These are phyloP conservation scores for Leccinellum luteum DNA, from an alignment of 768 basidiomycete species.

Conservation along the genomic window DNA sequence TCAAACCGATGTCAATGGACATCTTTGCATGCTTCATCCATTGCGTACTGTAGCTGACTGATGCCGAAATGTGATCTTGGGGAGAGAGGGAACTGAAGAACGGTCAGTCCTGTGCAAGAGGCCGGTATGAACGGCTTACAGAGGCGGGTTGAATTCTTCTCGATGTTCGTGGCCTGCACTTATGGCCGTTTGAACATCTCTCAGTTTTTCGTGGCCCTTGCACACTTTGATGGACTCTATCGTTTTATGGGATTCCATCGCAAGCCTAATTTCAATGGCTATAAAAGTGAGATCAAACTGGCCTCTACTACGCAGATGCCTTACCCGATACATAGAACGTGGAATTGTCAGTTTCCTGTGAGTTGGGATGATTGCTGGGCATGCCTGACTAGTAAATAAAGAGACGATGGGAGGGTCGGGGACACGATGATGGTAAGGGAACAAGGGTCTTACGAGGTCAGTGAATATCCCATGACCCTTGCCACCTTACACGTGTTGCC, in stretches of 20 bases:
- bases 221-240: slow-evolving; percentile 3
- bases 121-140: slow-evolving; percentile 3
- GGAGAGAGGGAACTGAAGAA: neutral
- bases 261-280: slow-evolving; percentile 8
- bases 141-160: neutral
- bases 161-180: neutral
- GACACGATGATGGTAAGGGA: no score
- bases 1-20: neutral
- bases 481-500: no score
- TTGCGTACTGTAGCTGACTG: neutral
- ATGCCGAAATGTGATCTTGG: neutral
- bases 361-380: neutral
- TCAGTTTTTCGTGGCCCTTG: neutral
- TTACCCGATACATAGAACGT: no score
- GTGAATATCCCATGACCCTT: no score
- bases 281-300: neutral
- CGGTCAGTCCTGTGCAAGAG: neutral
- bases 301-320: no score
- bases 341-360: no score
- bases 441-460: no score
- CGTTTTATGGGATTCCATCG: slow-evolving; percentile 1
- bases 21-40: neutral
- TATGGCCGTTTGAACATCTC: neutral
- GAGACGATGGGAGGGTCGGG: no score
- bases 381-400: neutral